Percentiles rank a stretch among this genome's conserved stretches.
These are phyloP conservation scores for Alternaria viburni DNA, from an alignment of 2,329 filamentous ascomycete genomes.

Conservation along the genomic window DNA sequence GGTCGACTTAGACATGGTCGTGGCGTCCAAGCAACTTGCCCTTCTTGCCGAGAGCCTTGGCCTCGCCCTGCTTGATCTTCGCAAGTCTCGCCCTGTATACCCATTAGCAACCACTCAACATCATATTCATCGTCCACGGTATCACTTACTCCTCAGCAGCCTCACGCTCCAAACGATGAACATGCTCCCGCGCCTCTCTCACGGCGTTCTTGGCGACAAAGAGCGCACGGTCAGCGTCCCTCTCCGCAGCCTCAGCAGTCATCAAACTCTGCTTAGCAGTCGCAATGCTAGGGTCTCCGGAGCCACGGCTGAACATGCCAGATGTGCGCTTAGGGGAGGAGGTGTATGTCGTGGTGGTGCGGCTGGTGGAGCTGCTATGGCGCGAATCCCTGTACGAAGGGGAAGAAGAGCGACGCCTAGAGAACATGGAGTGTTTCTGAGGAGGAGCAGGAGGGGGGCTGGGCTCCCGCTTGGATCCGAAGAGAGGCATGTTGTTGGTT, in stretches of 20 bases:
- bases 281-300: constrained; percentile 67
- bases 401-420: constrained; percentile 45
- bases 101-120: background rate
- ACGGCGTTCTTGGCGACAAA: constrained; percentile 65
- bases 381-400: constrained; percentile 17
- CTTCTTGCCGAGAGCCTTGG: constrained; percentile 69
- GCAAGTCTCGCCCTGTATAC: constrained; percentile 58
- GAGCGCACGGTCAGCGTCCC: constrained; percentile 69
- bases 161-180: constrained; percentile 68
- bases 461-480: constrained; percentile 36
- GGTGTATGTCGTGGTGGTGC: constrained; percentile 23
- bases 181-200: constrained; percentile 67
- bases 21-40: constrained; percentile 67
- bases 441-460: constrained; percentile 32
- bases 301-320: constrained; percentile 53
- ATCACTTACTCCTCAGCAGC: constrained; percentile 51
- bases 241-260: constrained; percentile 67
- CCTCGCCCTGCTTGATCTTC: constrained; percentile 72
- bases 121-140: background rate
- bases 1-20: constrained; percentile 13
- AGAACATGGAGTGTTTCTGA: constrained; percentile 44
- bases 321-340: constrained; percentile 38
- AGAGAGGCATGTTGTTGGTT: constrained; percentile 42
- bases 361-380: constrained; percentile 23
- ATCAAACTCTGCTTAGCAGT: constrained; percentile 67